These are phyloP conservation scores for Fusarium palustre DNA, from an alignment of 2,329 filamentous ascomycete genomes.

Conservation along the genomic window DNA sequence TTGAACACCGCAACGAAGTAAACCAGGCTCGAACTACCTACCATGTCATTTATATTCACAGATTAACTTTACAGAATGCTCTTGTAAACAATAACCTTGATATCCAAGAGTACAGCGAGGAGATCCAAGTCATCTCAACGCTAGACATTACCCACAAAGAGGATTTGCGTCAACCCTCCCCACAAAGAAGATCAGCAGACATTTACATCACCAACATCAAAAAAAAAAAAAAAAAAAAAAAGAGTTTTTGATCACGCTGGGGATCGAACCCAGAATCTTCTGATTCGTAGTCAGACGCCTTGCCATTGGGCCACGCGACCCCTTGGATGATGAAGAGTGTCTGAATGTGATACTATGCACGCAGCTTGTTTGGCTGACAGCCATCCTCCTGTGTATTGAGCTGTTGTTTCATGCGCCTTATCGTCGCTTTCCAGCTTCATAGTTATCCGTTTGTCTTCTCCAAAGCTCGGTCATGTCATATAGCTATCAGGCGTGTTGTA, in stretches of 20 bases:
- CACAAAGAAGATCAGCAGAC: background rate
- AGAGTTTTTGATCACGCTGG: slow-evolving; percentile 43
- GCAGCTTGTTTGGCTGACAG: background rate
- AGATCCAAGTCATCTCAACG: background rate
- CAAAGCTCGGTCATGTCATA: background rate
- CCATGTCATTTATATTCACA: background rate
- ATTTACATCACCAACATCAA: background rate
- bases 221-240: no score
- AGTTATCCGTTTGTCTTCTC: background rate
- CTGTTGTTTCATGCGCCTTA: background rate
- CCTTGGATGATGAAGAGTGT: background rate
- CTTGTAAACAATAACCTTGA: background rate
- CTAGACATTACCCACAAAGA: background rate
- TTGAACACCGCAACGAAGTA: background rate
- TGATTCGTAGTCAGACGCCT: slow-evolving; percentile 52
- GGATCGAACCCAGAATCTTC: slow-evolving; percentile 51
- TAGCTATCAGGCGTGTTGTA: background rate
- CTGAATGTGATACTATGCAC: background rate
- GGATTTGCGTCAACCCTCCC: background rate
- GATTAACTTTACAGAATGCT: background rate
- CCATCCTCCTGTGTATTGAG: background rate
- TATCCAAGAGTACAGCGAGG: background rate
- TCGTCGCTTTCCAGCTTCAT: background rate
- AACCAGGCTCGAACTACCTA: background rate
- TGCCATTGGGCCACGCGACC: slow-evolving; percentile 49